These are phyloP conservation scores for Dichotomocladium elegans DNA, from an alignment of 371 early-diverging fungal genomes.

Conservation along the genomic window DNA sequence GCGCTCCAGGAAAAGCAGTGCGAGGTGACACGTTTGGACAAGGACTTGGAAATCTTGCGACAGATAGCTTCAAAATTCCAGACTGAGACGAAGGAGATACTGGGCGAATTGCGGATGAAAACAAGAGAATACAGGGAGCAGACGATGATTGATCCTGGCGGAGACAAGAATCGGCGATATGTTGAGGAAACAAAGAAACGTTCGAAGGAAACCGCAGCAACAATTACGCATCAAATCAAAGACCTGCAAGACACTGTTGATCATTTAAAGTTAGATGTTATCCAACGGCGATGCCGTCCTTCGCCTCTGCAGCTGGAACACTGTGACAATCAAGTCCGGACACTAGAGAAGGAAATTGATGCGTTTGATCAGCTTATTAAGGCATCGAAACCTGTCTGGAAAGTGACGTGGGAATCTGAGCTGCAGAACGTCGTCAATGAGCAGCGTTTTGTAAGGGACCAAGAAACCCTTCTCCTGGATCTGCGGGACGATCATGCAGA, in stretches of 20 bases:
- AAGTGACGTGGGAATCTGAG: slow-evolving; percentile 78
- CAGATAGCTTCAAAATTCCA: slow-evolving; percentile 47
- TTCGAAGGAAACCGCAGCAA: slow-evolving; percentile 53
- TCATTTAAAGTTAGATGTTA: slow-evolving; percentile 74
- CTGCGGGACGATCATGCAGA: slow-evolving; percentile 23
- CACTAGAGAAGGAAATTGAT: slow-evolving; percentile 40
- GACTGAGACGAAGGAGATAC: slow-evolving; percentile 23
- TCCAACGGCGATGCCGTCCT: slow-evolving; percentile 65
- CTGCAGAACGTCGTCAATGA: slow-evolving; percentile 75
- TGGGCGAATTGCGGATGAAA: slow-evolving; percentile 13
- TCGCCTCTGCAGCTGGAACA: slow-evolving; percentile 48
- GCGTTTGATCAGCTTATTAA: slow-evolving; percentile 49
- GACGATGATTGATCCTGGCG: neutral
- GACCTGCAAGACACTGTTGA: slow-evolving; percentile 69
- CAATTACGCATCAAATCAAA: slow-evolving; percentile 57
- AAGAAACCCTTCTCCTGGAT: slow-evolving; percentile 62
- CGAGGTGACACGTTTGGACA: slow-evolving; percentile 41
- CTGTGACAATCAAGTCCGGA: slow-evolving; percentile 45
- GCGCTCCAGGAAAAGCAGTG: slow-evolving; percentile 35
- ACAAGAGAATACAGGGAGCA: neutral
- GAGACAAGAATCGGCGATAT: slow-evolving; percentile 23
- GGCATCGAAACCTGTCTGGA: slow-evolving; percentile 65
- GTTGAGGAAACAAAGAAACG: slow-evolving; percentile 59
- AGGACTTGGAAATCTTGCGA: slow-evolving; percentile 48
- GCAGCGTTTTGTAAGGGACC: slow-evolving; percentile 74